Percentiles rank a stretch among this genome's conserved stretches.
These are phyloP conservation scores for Coprinopsis marcescibilis DNA, from an alignment of 768 basidiomycete genomes.

Conservation along the genomic window DNA sequence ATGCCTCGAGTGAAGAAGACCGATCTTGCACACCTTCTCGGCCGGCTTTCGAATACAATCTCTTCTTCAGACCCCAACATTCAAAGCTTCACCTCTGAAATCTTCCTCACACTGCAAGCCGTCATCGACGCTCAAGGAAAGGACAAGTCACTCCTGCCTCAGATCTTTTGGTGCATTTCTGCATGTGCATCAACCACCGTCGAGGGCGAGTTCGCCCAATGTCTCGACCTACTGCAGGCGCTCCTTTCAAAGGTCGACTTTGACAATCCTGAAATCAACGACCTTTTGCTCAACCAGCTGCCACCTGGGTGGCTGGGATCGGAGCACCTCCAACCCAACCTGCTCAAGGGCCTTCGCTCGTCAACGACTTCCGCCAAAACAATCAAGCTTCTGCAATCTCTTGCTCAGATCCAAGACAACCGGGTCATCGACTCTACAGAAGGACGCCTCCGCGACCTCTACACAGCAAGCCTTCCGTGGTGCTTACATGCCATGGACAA, in stretches of 20 bases:
- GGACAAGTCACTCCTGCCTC: constrained; percentile 61
- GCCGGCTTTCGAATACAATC: constrained; percentile 79
- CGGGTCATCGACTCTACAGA: constrained; percentile 67
- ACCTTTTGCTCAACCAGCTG: constrained; percentile 60
- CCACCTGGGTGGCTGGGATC: constrained; percentile 69
- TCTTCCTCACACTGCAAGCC: constrained; percentile 68
- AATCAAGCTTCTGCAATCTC: constrained; percentile 57
- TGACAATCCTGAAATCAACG: constrained; percentile 58
- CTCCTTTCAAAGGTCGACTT: constrained; percentile 68
- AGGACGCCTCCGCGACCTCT: constrained; percentile 74
- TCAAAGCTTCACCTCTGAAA: constrained; percentile 78
- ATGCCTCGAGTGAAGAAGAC: constrained; percentile 63
- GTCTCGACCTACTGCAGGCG: constrained; percentile 56
- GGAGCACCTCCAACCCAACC: constrained; percentile 58
- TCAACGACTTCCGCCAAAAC: constrained; percentile 61
- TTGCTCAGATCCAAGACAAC: constrained; percentile 55
- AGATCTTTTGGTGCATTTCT: constrained; percentile 81
- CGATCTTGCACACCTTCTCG: constrained; percentile 74
- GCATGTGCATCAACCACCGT: constrained; percentile 81
- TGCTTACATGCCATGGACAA: constrained; percentile 79
- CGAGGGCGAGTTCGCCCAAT: constrained; percentile 71
- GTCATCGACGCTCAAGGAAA: constrained; percentile 52
- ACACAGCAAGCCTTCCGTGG: constrained; percentile 81
- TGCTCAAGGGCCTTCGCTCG: constrained; percentile 78
- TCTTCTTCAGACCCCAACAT: constrained; percentile 72